phyloP scores from a whole-genome alignment of 2,329 filamentous ascomycete species.

The Amesomyces nigricolor region DNA sequence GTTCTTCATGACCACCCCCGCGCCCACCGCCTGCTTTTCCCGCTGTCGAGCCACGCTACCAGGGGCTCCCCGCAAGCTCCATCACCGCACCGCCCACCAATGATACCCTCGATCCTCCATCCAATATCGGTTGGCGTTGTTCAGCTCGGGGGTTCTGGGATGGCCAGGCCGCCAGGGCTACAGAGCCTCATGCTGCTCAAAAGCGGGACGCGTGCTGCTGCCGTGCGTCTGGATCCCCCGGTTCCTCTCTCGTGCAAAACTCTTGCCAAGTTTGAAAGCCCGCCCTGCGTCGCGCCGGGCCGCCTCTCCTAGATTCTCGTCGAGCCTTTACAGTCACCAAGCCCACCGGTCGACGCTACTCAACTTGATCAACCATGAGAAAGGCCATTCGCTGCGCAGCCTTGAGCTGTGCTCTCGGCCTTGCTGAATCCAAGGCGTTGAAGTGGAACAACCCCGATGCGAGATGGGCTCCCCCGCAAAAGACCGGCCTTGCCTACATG shows the following conservation, averaged over 20 bases:
- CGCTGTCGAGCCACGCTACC: background rate
- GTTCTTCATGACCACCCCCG: background rate
- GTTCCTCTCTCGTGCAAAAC: background rate
- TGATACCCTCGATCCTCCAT: background rate
- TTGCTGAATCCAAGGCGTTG: constrained; percentile 23
- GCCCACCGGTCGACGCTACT: background rate
- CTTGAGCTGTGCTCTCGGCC: constrained; percentile 22
- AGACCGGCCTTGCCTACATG: constrained; percentile 26
- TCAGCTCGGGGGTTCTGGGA: constrained; percentile 1
- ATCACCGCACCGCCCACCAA: background rate
- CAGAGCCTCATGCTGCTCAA: constrained; percentile 12
- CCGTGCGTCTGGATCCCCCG: background rate
- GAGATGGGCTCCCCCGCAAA: constrained; percentile 26
- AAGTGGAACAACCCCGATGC: constrained; percentile 25
- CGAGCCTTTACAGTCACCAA: background rate
- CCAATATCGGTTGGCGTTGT: constrained; percentile 5
- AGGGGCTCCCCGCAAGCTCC: background rate
- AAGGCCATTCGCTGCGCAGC: constrained; percentile 19
- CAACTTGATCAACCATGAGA: constrained; percentile 22
- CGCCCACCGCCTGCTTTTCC: background rate
- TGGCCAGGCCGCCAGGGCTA: background rate
- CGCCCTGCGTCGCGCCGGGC: too few species aligned
- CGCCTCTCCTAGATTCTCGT: background rate
- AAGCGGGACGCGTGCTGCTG: constrained; percentile 3
- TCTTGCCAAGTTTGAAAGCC: background rate